Conservation (phyloP, 1,284 basidiomycete species). For the Peniophora sp. region DNA sequence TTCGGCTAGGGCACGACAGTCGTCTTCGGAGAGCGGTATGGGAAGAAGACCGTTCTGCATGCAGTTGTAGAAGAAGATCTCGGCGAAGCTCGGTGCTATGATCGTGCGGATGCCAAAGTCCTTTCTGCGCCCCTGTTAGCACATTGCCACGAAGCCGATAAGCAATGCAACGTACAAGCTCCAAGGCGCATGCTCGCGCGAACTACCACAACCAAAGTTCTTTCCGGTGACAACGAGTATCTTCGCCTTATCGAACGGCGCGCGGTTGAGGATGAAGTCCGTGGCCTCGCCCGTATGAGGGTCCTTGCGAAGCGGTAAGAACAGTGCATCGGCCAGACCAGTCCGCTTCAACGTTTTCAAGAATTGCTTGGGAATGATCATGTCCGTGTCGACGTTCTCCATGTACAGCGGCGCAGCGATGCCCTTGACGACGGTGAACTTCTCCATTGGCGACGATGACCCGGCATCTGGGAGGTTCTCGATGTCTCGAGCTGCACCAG, state of each 20-base stretch:
- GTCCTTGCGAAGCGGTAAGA: conserved; percentile 80
- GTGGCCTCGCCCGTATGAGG: conserved; percentile 74
- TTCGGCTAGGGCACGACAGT: conserved; percentile 69
- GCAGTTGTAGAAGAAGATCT: conserved; percentile 89
- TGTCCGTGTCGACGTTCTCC: conserved; percentile 93
- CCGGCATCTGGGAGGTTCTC: conserved; percentile 39
- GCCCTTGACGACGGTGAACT: conserved; percentile 79
- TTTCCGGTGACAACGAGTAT: conserved; percentile 85
- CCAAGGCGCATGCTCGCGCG: conserved; percentile 94
- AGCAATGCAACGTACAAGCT: conserved; percentile 65
- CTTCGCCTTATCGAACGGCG: conserved; percentile 74
- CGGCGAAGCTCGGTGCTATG: conserved; percentile 91
- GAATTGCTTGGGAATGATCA: conserved; percentile 97
- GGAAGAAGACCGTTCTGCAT: conserved; percentile 98
- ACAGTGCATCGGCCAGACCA: conserved; percentile 84
- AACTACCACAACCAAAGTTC: conserved; percentile 95
- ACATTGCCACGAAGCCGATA: conserved; percentile 1
- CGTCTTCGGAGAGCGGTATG: conserved; percentile 66
- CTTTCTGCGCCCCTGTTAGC: conserved; percentile 57
- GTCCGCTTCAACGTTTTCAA: conserved; percentile 93
- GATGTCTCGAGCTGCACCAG: conserved; percentile 26
- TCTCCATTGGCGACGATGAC: conserved; percentile 58
- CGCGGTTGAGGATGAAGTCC: conserved; percentile 85
- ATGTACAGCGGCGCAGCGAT: conserved; percentile 84
- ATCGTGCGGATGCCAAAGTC: conserved; percentile 93